phyloP scores from a whole-genome alignment of 768 basidiomycete genomes.

The Kwoniella shandongensis region DNA sequence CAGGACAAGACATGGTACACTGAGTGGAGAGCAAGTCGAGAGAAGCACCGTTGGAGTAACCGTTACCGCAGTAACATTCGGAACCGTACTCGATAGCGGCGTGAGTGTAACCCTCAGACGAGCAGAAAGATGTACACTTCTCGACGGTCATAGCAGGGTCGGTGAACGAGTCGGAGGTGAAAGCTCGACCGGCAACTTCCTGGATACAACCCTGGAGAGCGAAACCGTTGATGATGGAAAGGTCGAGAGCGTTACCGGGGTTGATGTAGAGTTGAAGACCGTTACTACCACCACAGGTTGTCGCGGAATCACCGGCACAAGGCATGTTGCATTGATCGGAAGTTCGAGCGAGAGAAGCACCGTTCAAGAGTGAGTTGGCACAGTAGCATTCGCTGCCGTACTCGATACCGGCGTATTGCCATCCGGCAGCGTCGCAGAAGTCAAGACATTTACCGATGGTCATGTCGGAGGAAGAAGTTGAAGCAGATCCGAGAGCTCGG shows the following conservation, averaged over 20 bases:
- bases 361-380: constrained; percentile 19
- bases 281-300: constrained; percentile 21
- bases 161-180: constrained; percentile 25
- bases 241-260: constrained; percentile 15
- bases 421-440: constrained; percentile 28
- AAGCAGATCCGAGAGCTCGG: constrained; percentile 19
- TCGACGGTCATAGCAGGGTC: constrained; percentile 25
- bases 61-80: constrained; percentile 40
- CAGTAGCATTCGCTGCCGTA: constrained; percentile 31
- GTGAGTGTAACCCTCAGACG: constrained; percentile 19
- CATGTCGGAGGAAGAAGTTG: constrained; percentile 20
- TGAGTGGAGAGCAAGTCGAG: constrained; percentile 14
- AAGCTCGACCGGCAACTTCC: constrained; percentile 35
- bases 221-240: constrained; percentile 16
- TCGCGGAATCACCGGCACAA: constrained; percentile 18
- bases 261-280: constrained; percentile 26
- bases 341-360: constrained; percentile 22
- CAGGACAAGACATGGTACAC: constrained; percentile 35
- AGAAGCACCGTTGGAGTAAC: constrained; percentile 32
- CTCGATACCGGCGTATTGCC: constrained; percentile 33
- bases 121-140: constrained; percentile 31
- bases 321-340: constrained; percentile 18
- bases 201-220: constrained; percentile 26
- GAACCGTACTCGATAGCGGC: constrained; percentile 38
- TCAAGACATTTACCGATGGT: constrained; percentile 23